Evolutionary conservation across 2,329 filamentous ascomycete genomes (phyloP).

Genomic region (Akanthomyces muscarius): DNA sequence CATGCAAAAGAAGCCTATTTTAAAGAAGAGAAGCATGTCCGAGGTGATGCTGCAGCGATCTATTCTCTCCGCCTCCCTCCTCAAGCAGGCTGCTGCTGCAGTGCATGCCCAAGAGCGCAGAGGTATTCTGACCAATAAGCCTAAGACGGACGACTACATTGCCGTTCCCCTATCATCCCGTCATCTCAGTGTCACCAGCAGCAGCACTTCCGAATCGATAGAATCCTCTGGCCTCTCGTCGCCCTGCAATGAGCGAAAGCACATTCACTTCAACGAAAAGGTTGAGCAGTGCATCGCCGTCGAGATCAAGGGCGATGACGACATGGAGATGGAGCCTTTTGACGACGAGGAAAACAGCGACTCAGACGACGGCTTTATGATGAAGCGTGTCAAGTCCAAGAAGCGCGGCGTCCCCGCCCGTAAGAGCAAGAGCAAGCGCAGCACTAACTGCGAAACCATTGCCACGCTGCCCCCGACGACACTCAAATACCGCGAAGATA

Average conservation of each 20-base stretch:
- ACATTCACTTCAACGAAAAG: conserved; percentile 95
- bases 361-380: conserved; percentile 78
- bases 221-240: conserved; percentile 66
- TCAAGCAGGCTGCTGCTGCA: conserved; percentile 84
- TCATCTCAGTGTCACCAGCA: conserved; percentile 57
- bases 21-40: conserved; percentile 96
- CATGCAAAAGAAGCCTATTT: conserved; percentile 73
- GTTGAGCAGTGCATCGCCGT: conserved; percentile 95
- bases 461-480: conserved; percentile 84
- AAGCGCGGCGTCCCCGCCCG: conserved; percentile 44
- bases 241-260: conserved; percentile 65
- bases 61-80: conserved; percentile 77
- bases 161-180: conserved; percentile 61
- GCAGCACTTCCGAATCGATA: conserved; percentile 58
- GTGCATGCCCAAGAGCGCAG: conserved; percentile 74
- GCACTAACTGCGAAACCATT: conserved; percentile 64
- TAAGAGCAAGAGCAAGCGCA: conserved; percentile 35
- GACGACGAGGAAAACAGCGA: conserved; percentile 56
- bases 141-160: conserved; percentile 62
- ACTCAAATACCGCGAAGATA: conserved; percentile 77
- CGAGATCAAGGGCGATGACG: conserved; percentile 76
- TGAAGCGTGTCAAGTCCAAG: conserved; percentile 62
- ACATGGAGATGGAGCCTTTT: conserved; percentile 60
- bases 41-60: conserved; percentile 91
- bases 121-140: conserved; percentile 53